phyloP scores from a whole-genome alignment of 2,329 filamentous ascomycete genomes.

The Microcyclospora tardicrescens region DNA sequence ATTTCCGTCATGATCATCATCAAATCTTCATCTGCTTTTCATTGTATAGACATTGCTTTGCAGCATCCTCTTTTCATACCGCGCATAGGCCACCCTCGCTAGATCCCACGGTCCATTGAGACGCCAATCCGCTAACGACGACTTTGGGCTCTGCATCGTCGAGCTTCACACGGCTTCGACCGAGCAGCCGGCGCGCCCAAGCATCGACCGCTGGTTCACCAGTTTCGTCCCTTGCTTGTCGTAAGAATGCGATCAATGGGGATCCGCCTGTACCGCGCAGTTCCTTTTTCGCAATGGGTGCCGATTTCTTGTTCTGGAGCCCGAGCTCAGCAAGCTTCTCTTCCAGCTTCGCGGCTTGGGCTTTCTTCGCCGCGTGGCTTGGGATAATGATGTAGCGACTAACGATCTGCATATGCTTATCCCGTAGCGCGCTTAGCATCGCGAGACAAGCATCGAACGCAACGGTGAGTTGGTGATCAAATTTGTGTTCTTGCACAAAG shows the following conservation, averaged over 20 bases:
- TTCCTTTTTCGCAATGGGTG: conserved; percentile 40
- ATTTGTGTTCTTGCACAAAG: conserved; percentile 54
- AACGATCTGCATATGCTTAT: conserved; percentile 94
- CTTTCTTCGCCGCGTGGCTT: conserved; percentile 51
- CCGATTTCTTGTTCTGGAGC: conserved; percentile 18
- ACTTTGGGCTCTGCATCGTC: no score
- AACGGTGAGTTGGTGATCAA: conserved; percentile 54
- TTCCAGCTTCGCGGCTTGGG: conserved; percentile 22
- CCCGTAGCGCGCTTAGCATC: conserved; percentile 64
- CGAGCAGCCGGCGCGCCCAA: conserved; percentile 35
- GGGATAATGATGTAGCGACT: conserved; percentile 90
- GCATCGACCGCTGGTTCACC: conserved; percentile 72
- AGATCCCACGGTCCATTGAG: no score
- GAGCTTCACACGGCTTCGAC: no score
- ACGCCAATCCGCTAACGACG: no score
- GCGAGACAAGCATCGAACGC: conserved; percentile 86
- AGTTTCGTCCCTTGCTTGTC: conserved; percentile 93
- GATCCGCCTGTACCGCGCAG: conserved; percentile 88
- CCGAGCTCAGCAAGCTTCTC: conserved; percentile 2
- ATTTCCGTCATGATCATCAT: no score
- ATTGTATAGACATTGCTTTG: no score
- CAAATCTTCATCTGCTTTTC: no score
- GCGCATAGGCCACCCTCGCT: no score
- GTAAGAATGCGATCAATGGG: conserved; percentile 85
- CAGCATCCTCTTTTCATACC: no score